Evolutionary conservation across 768 basidiomycete species (phyloP), one percentile per base, ranked within the genome.

Genomic region (Panaeolus cyanescens): DNA sequence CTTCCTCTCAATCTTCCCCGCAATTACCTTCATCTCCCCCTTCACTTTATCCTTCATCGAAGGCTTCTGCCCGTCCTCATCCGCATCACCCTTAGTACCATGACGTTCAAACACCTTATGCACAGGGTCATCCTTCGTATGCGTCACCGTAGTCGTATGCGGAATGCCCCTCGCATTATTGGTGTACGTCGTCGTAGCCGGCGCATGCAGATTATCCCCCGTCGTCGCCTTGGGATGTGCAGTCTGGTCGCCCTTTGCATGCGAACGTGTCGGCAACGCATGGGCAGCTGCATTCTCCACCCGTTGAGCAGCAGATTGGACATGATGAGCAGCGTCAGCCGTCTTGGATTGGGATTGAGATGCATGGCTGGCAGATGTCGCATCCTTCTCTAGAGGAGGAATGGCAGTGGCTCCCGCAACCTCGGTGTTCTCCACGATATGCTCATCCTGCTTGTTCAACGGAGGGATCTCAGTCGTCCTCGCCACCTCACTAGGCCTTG

Each of bases 11-110:
- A 80, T 37, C 66, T 77, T 80, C 7, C 78, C 79, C 1, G 69
- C 70, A 31, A 80, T 59, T 0, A 78, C 65, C 63, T 78, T 80
- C 65, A 73, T 73, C 65, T 80, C 78, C 8, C 78, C 79, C 64
- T 75, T 77, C 32, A 80, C 50, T 66, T 74, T 78, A 50, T 74
- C 65, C 61, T 78, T 70, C 33, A 79, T 71, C 32, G 61, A 68
- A 12, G 67, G 63, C 54, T 69, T 75, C 50, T 63, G 68, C 54
- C 55, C 54, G 12, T 30, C 17, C 9, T 25, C 40, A 13, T 22
- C 19, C 3, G 7, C 15, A 15, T 13, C 17, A 20, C 64, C 66
- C n/a, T n/a, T n/a, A 34, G 55, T 40, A 39, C 42, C 55, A 58
- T 42, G 40, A 9, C 22, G 20, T 22, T 1, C 45, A 12, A 28